phyloP scores from a whole-genome alignment of 768 basidiomycete genomes.

The Boletus huronensis region DNA sequence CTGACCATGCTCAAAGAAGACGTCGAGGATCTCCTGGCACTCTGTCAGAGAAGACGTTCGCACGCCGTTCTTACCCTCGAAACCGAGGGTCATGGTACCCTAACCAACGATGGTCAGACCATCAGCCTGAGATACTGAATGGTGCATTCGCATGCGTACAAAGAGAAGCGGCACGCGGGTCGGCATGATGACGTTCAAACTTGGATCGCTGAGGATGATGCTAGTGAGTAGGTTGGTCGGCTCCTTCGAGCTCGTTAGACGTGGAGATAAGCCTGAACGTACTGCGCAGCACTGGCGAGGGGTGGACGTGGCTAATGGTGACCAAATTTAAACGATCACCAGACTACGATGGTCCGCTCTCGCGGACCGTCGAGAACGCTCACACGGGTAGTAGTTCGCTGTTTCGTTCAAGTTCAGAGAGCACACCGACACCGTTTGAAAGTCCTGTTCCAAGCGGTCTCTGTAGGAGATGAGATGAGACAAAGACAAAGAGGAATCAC shows the following conservation, averaged over 20 bases:
- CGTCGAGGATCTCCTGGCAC: conserved; percentile 44
- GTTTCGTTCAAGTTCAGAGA: background rate
- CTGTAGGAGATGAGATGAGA: background rate
- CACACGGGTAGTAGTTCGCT: background rate
- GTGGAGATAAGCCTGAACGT: background rate
- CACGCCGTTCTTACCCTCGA: conserved; percentile 39
- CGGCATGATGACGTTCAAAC: conserved; percentile 14
- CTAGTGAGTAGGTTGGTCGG: background rate
- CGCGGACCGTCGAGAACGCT: background rate
- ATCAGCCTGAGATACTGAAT: background rate
- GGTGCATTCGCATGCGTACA: conserved; percentile 7
- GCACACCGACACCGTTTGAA: background rate
- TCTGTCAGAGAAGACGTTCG: conserved; percentile 35
- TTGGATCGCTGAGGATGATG: background rate
- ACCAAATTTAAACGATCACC: background rate
- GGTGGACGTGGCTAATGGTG: background rate
- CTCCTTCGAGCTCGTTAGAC: background rate
- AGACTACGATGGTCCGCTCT: background rate
- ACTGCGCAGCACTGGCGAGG: background rate
- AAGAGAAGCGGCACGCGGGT: conserved; percentile 30
- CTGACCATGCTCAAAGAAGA: conserved; percentile 41
- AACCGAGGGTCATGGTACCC: conserved; percentile 51
- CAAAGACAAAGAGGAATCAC: background rate
- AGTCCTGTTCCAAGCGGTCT: background rate
- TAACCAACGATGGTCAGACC: conserved; percentile 9